A percentile compares a stretch with the other conserved stretches of the same genome.
phyloP scores from a whole-genome alignment of 1,284 basidiomycete genomes.

The Cerioporus squamosus region DNA sequence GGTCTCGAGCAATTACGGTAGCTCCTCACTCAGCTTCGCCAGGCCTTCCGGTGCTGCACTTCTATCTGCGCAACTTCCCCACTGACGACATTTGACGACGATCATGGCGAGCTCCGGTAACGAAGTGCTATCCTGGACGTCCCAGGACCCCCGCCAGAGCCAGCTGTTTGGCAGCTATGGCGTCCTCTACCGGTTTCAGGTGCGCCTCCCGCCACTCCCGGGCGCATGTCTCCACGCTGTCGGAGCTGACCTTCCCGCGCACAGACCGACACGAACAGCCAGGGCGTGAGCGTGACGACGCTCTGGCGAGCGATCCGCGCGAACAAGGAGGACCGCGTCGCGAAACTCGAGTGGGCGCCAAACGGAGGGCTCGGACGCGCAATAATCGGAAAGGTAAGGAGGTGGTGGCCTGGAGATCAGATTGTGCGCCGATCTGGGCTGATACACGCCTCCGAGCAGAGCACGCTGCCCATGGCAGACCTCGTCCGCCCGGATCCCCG shows the following conservation, averaged over 20 bases:
- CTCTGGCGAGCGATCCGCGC: slow-evolving; percentile 76
- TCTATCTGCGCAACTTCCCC: slow-evolving; percentile 18
- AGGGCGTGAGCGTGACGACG: slow-evolving; percentile 72
- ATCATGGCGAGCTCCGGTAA: slow-evolving; percentile 58
- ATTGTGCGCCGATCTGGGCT: slow-evolving; percentile 26
- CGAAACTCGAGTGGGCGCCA: slow-evolving; percentile 82
- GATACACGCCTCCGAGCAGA: slow-evolving; percentile 44
- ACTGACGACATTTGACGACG: slow-evolving; percentile 28
- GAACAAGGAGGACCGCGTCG: slow-evolving; percentile 82
- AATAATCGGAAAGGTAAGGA: slow-evolving; percentile 75
- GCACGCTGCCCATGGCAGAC: slow-evolving; percentile 79
- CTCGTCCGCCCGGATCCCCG: slow-evolving; percentile 69
- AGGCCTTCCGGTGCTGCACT: slow-evolving; percentile 24
- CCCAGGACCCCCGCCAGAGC: slow-evolving; percentile 81
- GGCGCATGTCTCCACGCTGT: slow-evolving; percentile 9
- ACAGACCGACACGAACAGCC: slow-evolving; percentile 66
- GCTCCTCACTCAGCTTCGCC: slow-evolving; percentile 25
- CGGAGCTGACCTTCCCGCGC: slow-evolving; percentile 27
- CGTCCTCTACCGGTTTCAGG: slow-evolving; percentile 80
- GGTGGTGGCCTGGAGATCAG: slow-evolving; percentile 19
- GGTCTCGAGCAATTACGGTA: slow-evolving; percentile 34
- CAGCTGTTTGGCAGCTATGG: slow-evolving; percentile 80
- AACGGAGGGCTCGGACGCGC: slow-evolving; percentile 81
- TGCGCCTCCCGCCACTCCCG: slow-evolving; percentile 35
- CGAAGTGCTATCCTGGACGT: slow-evolving; percentile 84